Evolutionary conservation across 2,329 filamentous ascomycete species (phyloP).

Genomic region (Botrytis squamosa): DNA sequence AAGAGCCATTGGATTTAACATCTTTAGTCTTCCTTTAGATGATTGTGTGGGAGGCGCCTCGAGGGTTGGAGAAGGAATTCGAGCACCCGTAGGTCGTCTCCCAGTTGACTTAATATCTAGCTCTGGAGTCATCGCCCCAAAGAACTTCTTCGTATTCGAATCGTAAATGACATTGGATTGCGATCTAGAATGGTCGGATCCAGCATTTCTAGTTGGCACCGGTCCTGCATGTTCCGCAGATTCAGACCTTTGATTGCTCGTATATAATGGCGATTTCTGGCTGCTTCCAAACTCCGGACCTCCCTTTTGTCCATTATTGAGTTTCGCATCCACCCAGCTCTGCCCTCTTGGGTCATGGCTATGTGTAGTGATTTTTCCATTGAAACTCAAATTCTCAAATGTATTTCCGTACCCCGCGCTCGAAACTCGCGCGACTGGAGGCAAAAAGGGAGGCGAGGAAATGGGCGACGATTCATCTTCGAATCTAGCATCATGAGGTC

Average conservation of each 20-base stretch:
- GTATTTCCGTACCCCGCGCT: slow-evolving; percentile 30
- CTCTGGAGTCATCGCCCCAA: slow-evolving; percentile 27
- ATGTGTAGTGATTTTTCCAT: slow-evolving; percentile 4
- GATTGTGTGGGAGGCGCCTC: slow-evolving; percentile 30
- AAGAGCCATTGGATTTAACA: slow-evolving; percentile 43
- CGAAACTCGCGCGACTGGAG: slow-evolving; percentile 42
- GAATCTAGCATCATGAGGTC: slow-evolving; percentile 29
- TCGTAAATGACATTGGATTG: slow-evolving; percentile 26
- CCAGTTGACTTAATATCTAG: slow-evolving; percentile 27
- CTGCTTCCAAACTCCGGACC: slow-evolving; percentile 23
- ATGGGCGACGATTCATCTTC: slow-evolving; percentile 32
- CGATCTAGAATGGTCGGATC: slow-evolving; percentile 26
- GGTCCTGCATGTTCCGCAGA: slow-evolving; percentile 31
- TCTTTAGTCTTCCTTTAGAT: slow-evolving; percentile 38
- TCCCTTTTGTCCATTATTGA: slow-evolving; percentile 23
- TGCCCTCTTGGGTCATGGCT: slow-evolving; percentile 22
- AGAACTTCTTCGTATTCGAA: slow-evolving; percentile 20
- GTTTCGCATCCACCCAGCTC: slow-evolving; percentile 15
- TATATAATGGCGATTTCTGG: slow-evolving; percentile 29
- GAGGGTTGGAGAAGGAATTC: slow-evolving; percentile 34
- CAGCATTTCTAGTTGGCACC: slow-evolving; percentile 22
- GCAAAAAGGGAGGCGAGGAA: slow-evolving; percentile 49
- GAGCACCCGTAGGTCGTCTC: slow-evolving; percentile 32
- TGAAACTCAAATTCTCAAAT: slow-evolving; percentile 18
- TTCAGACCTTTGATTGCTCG: slow-evolving; percentile 29